phyloP scores from a whole-genome alignment of 495 filamentous ascomycete genomes.

The Penicillium herquei region DNA sequence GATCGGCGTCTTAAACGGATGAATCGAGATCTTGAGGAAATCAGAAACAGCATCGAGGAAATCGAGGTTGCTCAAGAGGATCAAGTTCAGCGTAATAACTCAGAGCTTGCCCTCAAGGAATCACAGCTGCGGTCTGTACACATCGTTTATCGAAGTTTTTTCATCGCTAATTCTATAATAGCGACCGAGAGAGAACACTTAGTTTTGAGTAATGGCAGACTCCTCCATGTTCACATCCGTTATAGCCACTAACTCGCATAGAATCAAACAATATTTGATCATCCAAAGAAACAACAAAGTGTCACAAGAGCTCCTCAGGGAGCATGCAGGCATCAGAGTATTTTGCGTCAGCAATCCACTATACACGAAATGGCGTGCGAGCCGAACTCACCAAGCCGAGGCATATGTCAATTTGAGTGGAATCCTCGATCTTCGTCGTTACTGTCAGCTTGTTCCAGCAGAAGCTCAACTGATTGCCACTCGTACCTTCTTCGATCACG shows the following conservation, averaged over 20 bases:
- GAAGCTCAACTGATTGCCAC: conserved; percentile 24
- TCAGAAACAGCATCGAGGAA: not conserved
- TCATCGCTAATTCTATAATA: too few relatives aligned
- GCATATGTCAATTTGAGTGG: conserved; percentile 28
- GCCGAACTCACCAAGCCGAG: not conserved
- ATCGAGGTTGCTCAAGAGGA: not conserved
- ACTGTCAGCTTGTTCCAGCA: conserved; percentile 32
- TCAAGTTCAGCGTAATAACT: too few relatives aligned
- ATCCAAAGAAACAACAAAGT: conserved; percentile 1
- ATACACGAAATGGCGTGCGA: conserved; percentile 18
- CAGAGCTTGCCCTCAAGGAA: too few relatives aligned
- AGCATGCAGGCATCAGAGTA: conserved; percentile 3
- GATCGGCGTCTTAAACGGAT: not conserved
- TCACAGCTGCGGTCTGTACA: too few relatives aligned
- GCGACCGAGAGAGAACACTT: too few relatives aligned
- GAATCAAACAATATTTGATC: not conserved
- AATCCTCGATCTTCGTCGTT: conserved; percentile 25
- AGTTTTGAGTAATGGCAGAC: too few relatives aligned
- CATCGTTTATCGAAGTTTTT: too few relatives aligned
- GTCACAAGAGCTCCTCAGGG: not conserved
- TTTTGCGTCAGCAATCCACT: conserved; percentile 39
- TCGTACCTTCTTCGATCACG: conserved; percentile 16
- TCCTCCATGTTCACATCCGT: not conserved
- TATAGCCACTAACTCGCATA: not conserved
- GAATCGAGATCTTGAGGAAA: not conserved